Conservation (phyloP, 371 early-diverging fungal genomes). For the Basidiobolus meristosporus region DNA sequence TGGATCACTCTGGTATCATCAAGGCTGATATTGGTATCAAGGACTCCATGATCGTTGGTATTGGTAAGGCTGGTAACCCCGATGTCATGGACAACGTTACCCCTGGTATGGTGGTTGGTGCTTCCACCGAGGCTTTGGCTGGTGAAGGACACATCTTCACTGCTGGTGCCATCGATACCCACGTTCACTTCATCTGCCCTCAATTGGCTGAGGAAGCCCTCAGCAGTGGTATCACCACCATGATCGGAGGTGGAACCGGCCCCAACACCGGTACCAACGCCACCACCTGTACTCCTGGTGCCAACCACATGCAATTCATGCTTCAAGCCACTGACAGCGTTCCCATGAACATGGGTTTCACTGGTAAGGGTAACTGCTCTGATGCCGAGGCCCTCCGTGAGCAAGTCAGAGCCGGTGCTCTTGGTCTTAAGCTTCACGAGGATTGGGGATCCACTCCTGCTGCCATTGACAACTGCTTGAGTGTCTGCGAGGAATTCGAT, state of each 20-base stretch:
- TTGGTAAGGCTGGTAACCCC: conserved; percentile 92
- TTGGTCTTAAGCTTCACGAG: conserved; percentile 86
- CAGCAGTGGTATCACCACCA: conserved; percentile 67
- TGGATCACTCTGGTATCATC: conserved; percentile 84
- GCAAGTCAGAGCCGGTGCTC: conserved; percentile 69
- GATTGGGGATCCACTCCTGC: conserved; percentile 89
- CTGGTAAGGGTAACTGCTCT: conserved; percentile 81
- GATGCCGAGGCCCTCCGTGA: conserved; percentile 40
- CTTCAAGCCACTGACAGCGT: conserved; percentile 66
- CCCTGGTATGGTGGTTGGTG: conserved; percentile 72
- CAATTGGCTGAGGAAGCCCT: conserved; percentile 67
- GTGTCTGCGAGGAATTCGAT: conserved; percentile 71
- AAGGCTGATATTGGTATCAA: conserved; percentile 92
- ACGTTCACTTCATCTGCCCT: conserved; percentile 85
- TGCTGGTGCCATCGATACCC: conserved; percentile 82
- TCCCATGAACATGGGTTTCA: conserved; percentile 80
- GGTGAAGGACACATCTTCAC: conserved; percentile 82
- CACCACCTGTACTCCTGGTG: conserved; percentile 82
- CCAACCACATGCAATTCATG: conserved; percentile 64
- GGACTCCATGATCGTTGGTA: conserved; percentile 59
- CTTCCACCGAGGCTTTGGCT: conserved; percentile 73
- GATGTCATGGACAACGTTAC: conserved; percentile 82
- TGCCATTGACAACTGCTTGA: conserved; percentile 74
- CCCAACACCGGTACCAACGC: conserved; percentile 89
- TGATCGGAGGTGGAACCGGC: conserved; percentile 90